A percentile compares a stretch with the other conserved stretches of the same genome.
Evolutionary conservation across 495 filamentous ascomycete genomes (phyloP).

Genomic region (Lasiosphaeria hispida): DNA sequence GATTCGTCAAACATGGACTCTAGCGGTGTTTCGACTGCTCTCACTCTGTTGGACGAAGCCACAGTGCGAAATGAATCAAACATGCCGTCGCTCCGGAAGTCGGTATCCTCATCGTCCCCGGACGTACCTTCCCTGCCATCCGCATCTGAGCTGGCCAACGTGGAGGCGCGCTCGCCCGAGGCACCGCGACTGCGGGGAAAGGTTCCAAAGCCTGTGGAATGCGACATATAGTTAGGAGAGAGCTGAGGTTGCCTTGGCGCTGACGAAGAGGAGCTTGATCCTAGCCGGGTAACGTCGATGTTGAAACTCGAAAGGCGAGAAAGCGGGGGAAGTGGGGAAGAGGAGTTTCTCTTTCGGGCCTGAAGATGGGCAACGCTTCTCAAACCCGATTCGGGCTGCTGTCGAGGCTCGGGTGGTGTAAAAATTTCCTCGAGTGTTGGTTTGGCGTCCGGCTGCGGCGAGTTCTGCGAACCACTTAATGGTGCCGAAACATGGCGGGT

Average conservation of each 20-base stretch:
- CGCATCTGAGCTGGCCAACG: conserved; percentile 77
- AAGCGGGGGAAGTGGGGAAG: conserved; percentile 56
- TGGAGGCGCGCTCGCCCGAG: conserved; percentile 68
- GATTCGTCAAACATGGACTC: conserved; percentile 87
- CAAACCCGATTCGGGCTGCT: conserved; percentile 18
- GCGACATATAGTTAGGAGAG: conserved; percentile 28
- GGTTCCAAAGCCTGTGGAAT: conserved; percentile 25
- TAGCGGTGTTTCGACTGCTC: conserved; percentile 58
- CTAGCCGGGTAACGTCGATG: conserved; percentile 49
- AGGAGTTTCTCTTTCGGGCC: conserved; percentile 46
- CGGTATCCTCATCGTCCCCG: conserved; percentile 81
- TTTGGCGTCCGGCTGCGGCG: conserved; percentile 20
- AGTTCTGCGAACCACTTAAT: conserved; percentile 23
- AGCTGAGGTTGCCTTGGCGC: conserved; percentile 22
- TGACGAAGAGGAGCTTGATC: conserved; percentile 38
- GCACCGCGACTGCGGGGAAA: conserved; percentile 29
- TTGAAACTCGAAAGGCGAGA: conserved; percentile 58
- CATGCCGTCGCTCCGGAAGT: conserved; percentile 82
- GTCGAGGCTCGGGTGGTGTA: conserved; percentile 20
- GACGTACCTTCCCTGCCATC: conserved; percentile 72
- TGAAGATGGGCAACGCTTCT: conserved; percentile 27
- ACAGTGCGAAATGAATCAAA: conserved; percentile 89
- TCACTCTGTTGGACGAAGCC: conserved; percentile 56
- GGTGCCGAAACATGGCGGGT: conserved; percentile 49
- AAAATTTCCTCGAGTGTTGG: conserved; percentile 25